phyloP scores from a whole-genome alignment of 1,284 basidiomycete species.

The Pyrrhoderma noxium region DNA sequence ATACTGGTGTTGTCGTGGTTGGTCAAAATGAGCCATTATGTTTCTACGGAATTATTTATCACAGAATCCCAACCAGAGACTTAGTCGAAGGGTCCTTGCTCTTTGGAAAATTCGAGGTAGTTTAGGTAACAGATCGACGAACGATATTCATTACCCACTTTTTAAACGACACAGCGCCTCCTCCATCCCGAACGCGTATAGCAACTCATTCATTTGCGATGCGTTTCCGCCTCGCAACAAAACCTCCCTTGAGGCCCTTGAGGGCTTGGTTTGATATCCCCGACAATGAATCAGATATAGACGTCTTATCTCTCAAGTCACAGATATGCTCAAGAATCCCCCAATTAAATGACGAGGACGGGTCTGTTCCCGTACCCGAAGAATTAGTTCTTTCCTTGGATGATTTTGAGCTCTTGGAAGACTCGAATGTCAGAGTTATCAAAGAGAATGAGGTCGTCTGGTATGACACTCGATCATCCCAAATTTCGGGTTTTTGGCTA shows the following conservation, averaged over 20 bases:
- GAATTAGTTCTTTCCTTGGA: constrained; percentile 13
- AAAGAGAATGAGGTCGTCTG: constrained; percentile 17
- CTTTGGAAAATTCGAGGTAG: too few species aligned
- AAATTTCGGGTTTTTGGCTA: not conserved
- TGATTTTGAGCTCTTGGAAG: constrained; percentile 17
- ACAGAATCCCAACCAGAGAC: too few species aligned
- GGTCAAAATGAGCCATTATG: constrained; percentile 17
- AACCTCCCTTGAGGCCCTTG: constrained; percentile 10
- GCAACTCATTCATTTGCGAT: too few species aligned
- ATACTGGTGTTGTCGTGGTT: constrained; percentile 11
- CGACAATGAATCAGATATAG: not conserved
- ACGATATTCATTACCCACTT: too few species aligned
- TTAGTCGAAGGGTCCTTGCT: too few species aligned
- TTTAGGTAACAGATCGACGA: not conserved
- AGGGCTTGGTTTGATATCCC: constrained; percentile 17
- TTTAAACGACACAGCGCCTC: too few species aligned
- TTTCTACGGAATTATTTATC: too few species aligned
- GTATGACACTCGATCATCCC: not conserved
- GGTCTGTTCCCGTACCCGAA: not conserved
- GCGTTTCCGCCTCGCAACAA: constrained; percentile 17
- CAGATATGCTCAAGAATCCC: constrained; percentile 12
- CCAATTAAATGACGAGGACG: constrained; percentile 5
- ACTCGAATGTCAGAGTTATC: constrained; percentile 9
- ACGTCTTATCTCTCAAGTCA: constrained; percentile 9
- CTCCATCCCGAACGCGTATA: too few species aligned